Base-by-base conservation (phyloP, 2,329 filamentous ascomycete species). In the Aureobasidium sp. region DNA sequence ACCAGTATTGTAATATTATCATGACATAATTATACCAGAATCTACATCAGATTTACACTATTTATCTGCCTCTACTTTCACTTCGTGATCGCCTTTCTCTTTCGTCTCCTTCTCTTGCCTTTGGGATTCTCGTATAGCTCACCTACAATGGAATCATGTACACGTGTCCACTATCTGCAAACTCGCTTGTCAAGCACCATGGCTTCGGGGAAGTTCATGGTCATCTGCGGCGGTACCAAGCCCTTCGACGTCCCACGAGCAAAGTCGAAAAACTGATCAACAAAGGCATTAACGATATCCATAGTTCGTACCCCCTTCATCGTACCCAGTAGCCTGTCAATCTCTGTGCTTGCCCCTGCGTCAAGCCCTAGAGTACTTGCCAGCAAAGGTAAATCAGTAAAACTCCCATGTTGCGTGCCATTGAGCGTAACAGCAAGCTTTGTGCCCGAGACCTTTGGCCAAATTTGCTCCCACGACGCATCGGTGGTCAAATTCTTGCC, bases 21-120 rank as follows among this genome's bases (percentile, higher is more conserved):
- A 55, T 55, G 51, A 55, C 51, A 52, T 52, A 39, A 52, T 37
- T 31, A 31, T 41, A 55, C 25, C 25, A 55, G 5, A 55, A 42
- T 42, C n/a, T 55, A 39, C 8, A 52, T n/a, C 31, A 52, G 31
- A 39, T 52, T 52, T 14, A n/a, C 9, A 31, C 11, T 15, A 14
- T 20, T 2, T 25, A 6, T 51, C 4, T 36, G 11, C 9, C 29
- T 2, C 20, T 45, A n/a, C n/a, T n/a, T n/a, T n/a, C n/a, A n/a
- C 34, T 17, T 39, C 14, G 3, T 17, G 37, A 17, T 17, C n/a
- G 6, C 17, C 4, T 2, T 15, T 1, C 17, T 39, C 6, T 1
- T 12, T 39, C 5, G 37, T 6, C 17, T 5, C 17, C 14, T 39
- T 39, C n/a, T n/a, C n/a, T n/a, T n/a, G n/a, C n/a, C n/a, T n/a